Base-by-base conservation (phyloP, 768 basidiomycete genomes). In the Harrya chromipes region DNA sequence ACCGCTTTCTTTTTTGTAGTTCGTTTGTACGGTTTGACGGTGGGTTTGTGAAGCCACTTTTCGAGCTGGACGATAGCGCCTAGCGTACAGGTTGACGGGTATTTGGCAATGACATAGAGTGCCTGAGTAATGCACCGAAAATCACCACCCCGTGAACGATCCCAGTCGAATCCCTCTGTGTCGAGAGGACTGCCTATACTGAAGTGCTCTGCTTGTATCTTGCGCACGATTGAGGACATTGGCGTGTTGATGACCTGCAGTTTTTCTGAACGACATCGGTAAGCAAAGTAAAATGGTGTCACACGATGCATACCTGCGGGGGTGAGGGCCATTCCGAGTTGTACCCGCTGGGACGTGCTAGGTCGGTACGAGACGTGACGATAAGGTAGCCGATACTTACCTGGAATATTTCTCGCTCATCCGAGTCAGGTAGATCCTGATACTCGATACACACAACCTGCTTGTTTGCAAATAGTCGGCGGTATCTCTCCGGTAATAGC, bases 371-470 rank as follows among this genome's bases (percentile, higher is more conserved):
- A 21, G 5, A 26, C 24, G 14, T 12, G 13, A 12, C 3, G 4
- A 12, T 16, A 8, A 38, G 13, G 13, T 11, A 3, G 11, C 1
- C 9, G 13, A 23, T 14, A 27, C 75, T 36, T 36, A 84, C 88
- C 73, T 87, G 84, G 69, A 87, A 87, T 16, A 87, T 81, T 54
- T 86, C 84, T 19, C 85, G 73, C 56, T 87, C 84, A 24, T 80
- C 76, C 4, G 65, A 57, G 43, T 81, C 81, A 0, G 70, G 68
- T 8, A 87, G 71, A 37, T 81, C 80, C 49, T 75, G 71, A 54
- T 85, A 91, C 61, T 91, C 89, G n/a, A 89, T 79, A 55, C 89
- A 91, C 2, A 87, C 72, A 13, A 92, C 76, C 53, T 87, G 85
- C 64, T 90, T 90, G 57, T 81, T 84, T 16, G 78, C 70, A 54